Evolutionary conservation across 371 early-diverging fungal genomes (phyloP).

Genomic region (Mucor ambiguus): DNA sequence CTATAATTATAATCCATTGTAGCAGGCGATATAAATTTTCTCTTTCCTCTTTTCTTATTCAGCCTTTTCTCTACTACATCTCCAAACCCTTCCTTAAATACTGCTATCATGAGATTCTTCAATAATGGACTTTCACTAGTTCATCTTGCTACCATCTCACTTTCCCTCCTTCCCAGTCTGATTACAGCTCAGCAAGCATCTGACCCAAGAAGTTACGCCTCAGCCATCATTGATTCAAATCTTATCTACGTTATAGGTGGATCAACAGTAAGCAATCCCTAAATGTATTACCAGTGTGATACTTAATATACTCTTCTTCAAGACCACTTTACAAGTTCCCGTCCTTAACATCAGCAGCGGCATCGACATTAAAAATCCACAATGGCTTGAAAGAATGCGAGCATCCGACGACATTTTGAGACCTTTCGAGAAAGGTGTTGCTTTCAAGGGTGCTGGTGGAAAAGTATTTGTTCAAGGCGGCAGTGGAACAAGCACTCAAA

Average conservation of each 20-base stretch:
- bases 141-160: slow-evolving; percentile 9
- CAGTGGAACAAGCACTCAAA: slow-evolving; percentile 9
- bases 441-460: slow-evolving; percentile 21
- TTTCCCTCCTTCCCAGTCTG: slow-evolving; percentile 4
- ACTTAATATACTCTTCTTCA: not conserved
- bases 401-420: not conserved
- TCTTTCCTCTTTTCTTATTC: slow-evolving; percentile 6
- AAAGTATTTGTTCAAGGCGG: slow-evolving; percentile 36
- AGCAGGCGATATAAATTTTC: not conserved
- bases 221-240: slow-evolving; percentile 14
- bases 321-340: slow-evolving; percentile 32
- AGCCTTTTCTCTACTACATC: not conserved
- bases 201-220: slow-evolving; percentile 15
- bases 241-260: slow-evolving; percentile 32
- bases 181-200: slow-evolving; percentile 10
- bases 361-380: slow-evolving; percentile 20
- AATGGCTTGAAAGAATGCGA: slow-evolving; percentile 20
- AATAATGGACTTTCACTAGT: slow-evolving; percentile 15
- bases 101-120: slow-evolving; percentile 6
- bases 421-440: slow-evolving; percentile 40
- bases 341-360: slow-evolving; percentile 30
- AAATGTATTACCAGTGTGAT: not conserved
- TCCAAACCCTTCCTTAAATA: slow-evolving; percentile 10
- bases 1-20: not conserved
- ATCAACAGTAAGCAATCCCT: slow-evolving; percentile 20